Base-by-base conservation (phyloP, 306 rosid genomes). In the Trifolium subterraneum region DNA sequence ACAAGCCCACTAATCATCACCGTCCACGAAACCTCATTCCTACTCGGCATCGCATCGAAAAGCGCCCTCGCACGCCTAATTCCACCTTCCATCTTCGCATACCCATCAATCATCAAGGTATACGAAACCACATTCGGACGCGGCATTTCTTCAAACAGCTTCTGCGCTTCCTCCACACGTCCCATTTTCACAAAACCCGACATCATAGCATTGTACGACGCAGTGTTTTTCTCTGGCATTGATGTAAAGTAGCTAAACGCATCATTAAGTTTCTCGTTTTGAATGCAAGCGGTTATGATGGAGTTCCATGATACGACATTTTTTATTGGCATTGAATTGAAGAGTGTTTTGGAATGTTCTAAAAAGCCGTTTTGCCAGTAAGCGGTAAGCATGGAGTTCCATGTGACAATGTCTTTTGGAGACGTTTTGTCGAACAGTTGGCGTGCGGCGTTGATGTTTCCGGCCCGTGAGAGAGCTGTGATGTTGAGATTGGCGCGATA, bases 271-370 rank as follows among this genome's bases (percentile, higher is more conserved):
- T 65, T 70, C 64, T 73, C 83, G 63, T 88, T 79, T 54, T 79
- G 87, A 22, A 84, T 58, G 47, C 73, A 84, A 11, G 81, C 89
- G 3, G 85, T 74, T 4, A 90, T 70, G 74, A 84, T 82, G 66
- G 90, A 78, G 71, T 86, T 83, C 89, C 87, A 86, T 25, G 96
- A 85, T 8, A 90, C 86, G 29, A 76, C 73, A 63, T 81, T 87
- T 44, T 61, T 74, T 10, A 60, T 19, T 16, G 87, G 86, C 89
- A 87, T 84, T 19, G 45, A 58, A 8, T 77, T 19, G 71, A 90
- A 87, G 60, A 87, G 64, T 2, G 72, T 9, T 74, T 5, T 71
- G 56, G 88, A 78, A 2, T 70, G 86, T 44, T 72, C 39, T 1
- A 82, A 69, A 36, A 51, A 15, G 16, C 92, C 89, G 42, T 79